Conservation (phyloP, 495 filamentous ascomycete genomes). For the Penicillium roqueforti region DNA sequence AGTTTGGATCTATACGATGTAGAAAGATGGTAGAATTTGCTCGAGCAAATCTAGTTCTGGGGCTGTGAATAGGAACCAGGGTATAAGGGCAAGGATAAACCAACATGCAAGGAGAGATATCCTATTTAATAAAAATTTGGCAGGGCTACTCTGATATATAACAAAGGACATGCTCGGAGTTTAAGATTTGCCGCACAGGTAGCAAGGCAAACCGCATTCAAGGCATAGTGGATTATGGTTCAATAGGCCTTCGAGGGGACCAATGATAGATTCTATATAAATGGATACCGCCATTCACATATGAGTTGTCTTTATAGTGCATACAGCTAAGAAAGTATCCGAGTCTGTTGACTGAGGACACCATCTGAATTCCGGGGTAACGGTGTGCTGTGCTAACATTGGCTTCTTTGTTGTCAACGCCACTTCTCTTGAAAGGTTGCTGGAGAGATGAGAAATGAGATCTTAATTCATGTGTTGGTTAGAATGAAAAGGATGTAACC, state of each 20-base stretch:
- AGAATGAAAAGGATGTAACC: constrained; percentile 7
- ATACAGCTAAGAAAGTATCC: not conserved
- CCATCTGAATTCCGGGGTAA: constrained; percentile 1
- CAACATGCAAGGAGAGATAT: not conserved
- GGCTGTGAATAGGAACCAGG: not conserved
- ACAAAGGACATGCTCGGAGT: constrained; percentile 4
- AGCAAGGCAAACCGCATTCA: not conserved
- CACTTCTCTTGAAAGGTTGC: constrained; percentile 1
- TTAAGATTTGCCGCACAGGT: constrained; percentile 3
- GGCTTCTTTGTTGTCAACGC: constrained; percentile 19
- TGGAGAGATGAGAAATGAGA: not conserved
- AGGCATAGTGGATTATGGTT: not conserved
- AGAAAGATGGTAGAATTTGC: not conserved
- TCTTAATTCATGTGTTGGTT: not conserved
- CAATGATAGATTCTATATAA: not conserved
- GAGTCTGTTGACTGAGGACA: not conserved
- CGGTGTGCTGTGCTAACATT: constrained; percentile 13
- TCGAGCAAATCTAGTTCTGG: not conserved
- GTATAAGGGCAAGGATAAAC: not conserved
- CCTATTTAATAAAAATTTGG: not conserved
- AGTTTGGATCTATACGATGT: not conserved
- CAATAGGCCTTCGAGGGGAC: not conserved
- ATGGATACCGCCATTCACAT: not conserved
- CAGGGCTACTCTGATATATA: not conserved
- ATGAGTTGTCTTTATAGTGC: not conserved